Evolutionary conservation across 2,329 filamentous ascomycete species (phyloP).

Genomic region (Reticulascus tulasneorum): DNA sequence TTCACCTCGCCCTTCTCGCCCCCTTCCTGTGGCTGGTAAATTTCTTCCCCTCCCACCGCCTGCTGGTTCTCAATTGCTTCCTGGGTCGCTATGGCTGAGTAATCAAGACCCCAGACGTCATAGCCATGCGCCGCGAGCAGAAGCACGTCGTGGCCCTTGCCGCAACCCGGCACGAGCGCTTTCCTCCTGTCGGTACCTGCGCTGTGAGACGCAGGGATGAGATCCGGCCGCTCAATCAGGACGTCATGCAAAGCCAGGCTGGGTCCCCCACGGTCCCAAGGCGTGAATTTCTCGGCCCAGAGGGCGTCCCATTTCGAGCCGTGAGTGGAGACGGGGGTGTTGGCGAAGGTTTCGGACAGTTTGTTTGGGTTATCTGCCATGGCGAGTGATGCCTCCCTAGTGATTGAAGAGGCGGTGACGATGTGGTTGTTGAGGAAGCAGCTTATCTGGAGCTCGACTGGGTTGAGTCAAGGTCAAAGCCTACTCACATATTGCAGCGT

Average conservation of each 20-base stretch:
- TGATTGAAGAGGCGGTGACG: too few relatives aligned
- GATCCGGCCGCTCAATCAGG: slow-evolving; percentile 39
- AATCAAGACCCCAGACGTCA: slow-evolving; percentile 72
- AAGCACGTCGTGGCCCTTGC: slow-evolving; percentile 75
- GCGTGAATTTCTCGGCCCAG: slow-evolving; percentile 41
- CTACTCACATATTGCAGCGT: too few relatives aligned
- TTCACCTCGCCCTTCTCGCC: slow-evolving; percentile 45
- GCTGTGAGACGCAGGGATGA: slow-evolving; percentile 28
- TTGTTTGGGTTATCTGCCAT: slow-evolving; percentile 20
- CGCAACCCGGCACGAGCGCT: slow-evolving; percentile 78
- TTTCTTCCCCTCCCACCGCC: slow-evolving; percentile 21
- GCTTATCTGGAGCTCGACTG: too few relatives aligned
- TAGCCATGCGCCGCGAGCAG: slow-evolving; percentile 72
- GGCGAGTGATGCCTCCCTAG: too few relatives aligned
- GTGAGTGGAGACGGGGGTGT: slow-evolving; percentile 29
- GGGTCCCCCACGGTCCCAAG: slow-evolving; percentile 55
- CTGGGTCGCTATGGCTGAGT: slow-evolving; percentile 44
- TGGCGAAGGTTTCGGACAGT: slow-evolving; percentile 30
- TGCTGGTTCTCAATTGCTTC: slow-evolving; percentile 41
- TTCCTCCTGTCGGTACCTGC: neutral
- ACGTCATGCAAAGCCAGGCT: slow-evolving; percentile 52
- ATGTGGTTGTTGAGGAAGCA: too few relatives aligned
- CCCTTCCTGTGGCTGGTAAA: slow-evolving; percentile 31
- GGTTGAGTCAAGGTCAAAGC: too few relatives aligned
- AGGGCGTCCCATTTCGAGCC: slow-evolving; percentile 41